A percentile compares a stretch with the other conserved stretches of the same genome.
Evolutionary conservation across 1,139 yeast species (phyloP).

Genomic region (Debaryomyces singareniensis): DNA sequence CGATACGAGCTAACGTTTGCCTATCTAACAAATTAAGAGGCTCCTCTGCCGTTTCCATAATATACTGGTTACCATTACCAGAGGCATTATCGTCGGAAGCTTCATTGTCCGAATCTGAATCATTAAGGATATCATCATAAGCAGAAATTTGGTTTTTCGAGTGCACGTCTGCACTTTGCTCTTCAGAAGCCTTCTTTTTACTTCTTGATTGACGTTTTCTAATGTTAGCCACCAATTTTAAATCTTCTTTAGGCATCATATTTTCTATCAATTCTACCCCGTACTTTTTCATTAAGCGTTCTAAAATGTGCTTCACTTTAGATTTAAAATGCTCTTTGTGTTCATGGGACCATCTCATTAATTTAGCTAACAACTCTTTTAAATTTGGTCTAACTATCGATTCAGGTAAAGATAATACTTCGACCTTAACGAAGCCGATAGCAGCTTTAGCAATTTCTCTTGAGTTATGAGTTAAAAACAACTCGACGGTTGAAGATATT

Average conservation of each 20-base stretch:
- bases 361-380: conserved; percentile 56
- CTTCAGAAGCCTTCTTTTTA: conserved; percentile 43
- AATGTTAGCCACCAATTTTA: conserved; percentile 74
- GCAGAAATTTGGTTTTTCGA: conserved; percentile 64
- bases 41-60: conserved; percentile 70
- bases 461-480: conserved; percentile 83
- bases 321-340: conserved; percentile 92
- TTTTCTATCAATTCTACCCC: conserved; percentile 76
- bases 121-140: conserved; percentile 72
- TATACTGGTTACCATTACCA: conserved; percentile 47
- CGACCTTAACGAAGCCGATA: conserved; percentile 90
- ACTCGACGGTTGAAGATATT: conserved; percentile 80
- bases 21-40: conserved; percentile 89
- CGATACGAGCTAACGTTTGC: conserved; percentile 76
- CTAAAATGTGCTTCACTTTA: conserved; percentile 87
- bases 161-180: conserved; percentile 9
- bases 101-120: conserved; percentile 50
- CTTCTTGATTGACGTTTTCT: conserved; percentile 81
- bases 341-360: conserved; percentile 92
- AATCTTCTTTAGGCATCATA: conserved; percentile 84
- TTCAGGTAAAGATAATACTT: conserved; percentile 77
- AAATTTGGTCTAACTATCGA: conserved; percentile 68
- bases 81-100: conserved; percentile 18
- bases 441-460: conserved; percentile 93
- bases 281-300: conserved; percentile 82